Percentiles rank a stretch among this genome's conserved stretches.
These are phyloP conservation scores for Claviceps spartinae DNA, from an alignment of 2,329 filamentous ascomycete genomes.

Conservation along the genomic window DNA sequence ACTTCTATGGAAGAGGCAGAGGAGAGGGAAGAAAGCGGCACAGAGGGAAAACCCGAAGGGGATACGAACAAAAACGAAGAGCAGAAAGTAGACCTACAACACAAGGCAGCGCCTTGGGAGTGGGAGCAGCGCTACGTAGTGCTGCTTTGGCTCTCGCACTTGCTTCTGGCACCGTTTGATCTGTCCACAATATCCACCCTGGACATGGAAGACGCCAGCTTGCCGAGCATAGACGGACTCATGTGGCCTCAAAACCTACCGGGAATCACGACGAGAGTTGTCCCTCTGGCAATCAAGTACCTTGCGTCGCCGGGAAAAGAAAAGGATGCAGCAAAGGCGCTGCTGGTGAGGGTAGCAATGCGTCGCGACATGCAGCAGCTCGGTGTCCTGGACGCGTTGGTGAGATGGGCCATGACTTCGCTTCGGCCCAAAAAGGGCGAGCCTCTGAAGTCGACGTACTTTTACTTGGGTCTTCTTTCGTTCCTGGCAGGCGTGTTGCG, in stretches of 20 bases:
- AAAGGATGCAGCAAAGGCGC: constrained; percentile 68
- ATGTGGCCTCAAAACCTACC: constrained; percentile 49
- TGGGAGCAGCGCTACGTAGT: constrained; percentile 89
- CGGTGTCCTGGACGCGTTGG: constrained; percentile 53
- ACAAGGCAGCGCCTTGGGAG: constrained; percentile 29
- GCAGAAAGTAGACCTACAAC: constrained; percentile 1
- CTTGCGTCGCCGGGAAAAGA: constrained; percentile 72
- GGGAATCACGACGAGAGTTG: constrained; percentile 53
- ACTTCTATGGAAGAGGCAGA: constrained; percentile 55
- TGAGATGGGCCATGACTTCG: constrained; percentile 55
- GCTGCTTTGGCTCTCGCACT: constrained; percentile 74
- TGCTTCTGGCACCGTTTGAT: constrained; percentile 80
- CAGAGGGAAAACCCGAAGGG: not conserved
- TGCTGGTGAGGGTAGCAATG: constrained; percentile 71
- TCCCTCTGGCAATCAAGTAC: constrained; percentile 58
- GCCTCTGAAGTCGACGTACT: constrained; percentile 46
- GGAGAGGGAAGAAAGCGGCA: constrained; percentile 5
- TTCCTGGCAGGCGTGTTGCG: constrained; percentile 64
- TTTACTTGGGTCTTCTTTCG: constrained; percentile 63
- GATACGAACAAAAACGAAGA: not conserved
- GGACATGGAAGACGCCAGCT: constrained; percentile 32
- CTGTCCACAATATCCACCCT: constrained; percentile 67
- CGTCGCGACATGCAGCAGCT: constrained; percentile 77
- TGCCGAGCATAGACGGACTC: constrained; percentile 33
- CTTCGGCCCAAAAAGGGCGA: constrained; percentile 32